Conservation (phyloP, 768 basidiomycete genomes). For the Mycena epipterygia region DNA sequence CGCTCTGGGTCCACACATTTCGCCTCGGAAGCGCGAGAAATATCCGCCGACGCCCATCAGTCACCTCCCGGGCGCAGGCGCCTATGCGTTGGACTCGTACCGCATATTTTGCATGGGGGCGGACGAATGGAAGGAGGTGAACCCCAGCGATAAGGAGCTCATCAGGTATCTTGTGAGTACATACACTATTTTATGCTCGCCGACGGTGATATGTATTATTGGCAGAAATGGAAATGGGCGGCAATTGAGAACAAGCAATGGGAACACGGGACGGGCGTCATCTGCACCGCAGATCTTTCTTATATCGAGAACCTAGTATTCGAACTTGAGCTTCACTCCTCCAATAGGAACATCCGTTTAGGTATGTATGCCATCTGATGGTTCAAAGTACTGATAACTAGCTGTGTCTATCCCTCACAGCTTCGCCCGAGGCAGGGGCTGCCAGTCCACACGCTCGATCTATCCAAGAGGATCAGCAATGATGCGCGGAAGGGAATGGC, state of each 20-base stretch:
- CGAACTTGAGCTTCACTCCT: constrained; percentile 47
- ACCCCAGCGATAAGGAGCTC: constrained; percentile 79
- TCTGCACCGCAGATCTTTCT: constrained; percentile 50
- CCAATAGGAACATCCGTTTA: not conserved
- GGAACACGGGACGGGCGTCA: constrained; percentile 60
- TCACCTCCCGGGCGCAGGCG: constrained; percentile 74
- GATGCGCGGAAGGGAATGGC: not conserved
- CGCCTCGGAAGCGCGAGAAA: constrained; percentile 37
- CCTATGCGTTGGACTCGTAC: constrained; percentile 83
- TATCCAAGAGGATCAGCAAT: constrained; percentile 40
- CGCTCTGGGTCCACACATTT: constrained; percentile 32
- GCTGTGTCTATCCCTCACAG: not conserved
- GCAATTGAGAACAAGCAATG: constrained; percentile 64
- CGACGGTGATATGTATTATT: not conserved
- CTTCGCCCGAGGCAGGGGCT: constrained; percentile 51
- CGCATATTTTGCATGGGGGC: constrained; percentile 72
- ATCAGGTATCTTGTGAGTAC: constrained; percentile 71
- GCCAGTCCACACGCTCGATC: constrained; percentile 80
- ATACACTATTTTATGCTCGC: not conserved
- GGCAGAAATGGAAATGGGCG: constrained; percentile 88
- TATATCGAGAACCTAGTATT: constrained; percentile 57
- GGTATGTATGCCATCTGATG: constrained; percentile 4
- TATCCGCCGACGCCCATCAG: constrained; percentile 67
- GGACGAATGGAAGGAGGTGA: constrained; percentile 73
- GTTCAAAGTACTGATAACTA: not conserved